These are phyloP conservation scores for Actinomortierella wolfii DNA, from an alignment of 371 early-diverging fungal genomes.

Conservation along the genomic window DNA sequence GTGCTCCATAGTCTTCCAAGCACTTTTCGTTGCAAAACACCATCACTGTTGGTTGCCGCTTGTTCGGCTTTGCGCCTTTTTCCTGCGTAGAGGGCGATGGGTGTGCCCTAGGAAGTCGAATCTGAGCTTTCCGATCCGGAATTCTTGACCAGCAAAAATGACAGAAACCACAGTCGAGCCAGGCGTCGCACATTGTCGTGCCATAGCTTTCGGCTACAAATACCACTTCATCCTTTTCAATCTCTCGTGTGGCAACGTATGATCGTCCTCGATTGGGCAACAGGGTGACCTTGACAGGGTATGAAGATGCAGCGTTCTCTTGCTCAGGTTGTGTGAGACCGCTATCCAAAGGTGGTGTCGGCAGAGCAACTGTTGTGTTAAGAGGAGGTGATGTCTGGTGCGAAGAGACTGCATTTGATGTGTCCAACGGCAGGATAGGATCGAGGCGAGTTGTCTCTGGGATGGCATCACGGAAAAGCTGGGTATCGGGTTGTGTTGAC, in stretches of 20 bases:
- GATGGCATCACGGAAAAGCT: no score
- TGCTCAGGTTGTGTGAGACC: no score
- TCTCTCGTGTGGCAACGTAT: constrained; percentile 25
- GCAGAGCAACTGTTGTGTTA: no score
- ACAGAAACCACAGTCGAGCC: constrained; percentile 42
- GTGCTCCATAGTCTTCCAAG: constrained; percentile 9
- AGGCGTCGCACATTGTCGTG: constrained; percentile 37
- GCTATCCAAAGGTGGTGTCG: no score
- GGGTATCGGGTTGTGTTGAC: no score
- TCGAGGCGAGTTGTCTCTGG: no score
- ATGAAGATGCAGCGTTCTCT: no score
- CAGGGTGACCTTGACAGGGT: constrained; percentile 13
- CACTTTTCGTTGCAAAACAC: constrained; percentile 33
- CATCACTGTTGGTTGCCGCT: constrained; percentile 20
- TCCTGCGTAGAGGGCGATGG: not conserved
- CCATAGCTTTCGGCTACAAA: constrained; percentile 36
- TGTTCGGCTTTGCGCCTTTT: not conserved
- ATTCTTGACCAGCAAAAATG: constrained; percentile 34
- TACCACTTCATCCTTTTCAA: constrained; percentile 23
- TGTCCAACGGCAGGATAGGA: no score
- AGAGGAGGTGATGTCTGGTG: no score
- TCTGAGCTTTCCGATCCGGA: constrained; percentile 16
- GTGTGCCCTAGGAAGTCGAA: constrained; percentile 13
- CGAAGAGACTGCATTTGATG: no score
- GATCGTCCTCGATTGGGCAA: constrained; percentile 37